Percentiles rank a stretch among this genome's conserved stretches.
Evolutionary conservation across 768 basidiomycete species (phyloP).

Genomic region (Daedaleopsis sinensis): DNA sequence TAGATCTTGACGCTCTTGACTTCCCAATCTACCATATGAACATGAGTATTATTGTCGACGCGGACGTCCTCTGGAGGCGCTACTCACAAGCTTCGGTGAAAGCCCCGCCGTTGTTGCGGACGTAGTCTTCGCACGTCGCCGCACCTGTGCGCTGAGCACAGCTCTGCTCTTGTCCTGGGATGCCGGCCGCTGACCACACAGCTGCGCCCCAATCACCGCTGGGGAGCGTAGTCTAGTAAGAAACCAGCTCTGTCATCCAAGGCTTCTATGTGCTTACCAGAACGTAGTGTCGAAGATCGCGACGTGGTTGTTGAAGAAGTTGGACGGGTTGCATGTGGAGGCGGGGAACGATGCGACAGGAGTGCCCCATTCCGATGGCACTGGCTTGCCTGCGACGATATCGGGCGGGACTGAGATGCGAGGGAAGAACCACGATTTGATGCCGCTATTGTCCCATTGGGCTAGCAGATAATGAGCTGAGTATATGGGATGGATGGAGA

Average conservation of each 20-base stretch:
- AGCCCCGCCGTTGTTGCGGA: constrained; percentile 69
- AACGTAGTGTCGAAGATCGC: constrained; percentile 87
- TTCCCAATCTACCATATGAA: constrained; percentile 68
- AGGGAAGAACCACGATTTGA: constrained; percentile 83
- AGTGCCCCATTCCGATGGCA: constrained; percentile 74
- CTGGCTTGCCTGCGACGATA: constrained; percentile 70
- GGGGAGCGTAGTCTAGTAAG: neutral
- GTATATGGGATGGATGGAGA: neutral
- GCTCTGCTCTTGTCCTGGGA: constrained; percentile 84
- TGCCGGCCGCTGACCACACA: constrained; percentile 73
- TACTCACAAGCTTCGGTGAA: constrained; percentile 80
- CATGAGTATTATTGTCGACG: constrained; percentile 4
- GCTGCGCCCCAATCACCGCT: constrained; percentile 90
- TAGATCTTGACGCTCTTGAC: constrained; percentile 76
- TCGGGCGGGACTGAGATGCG: constrained; percentile 75
- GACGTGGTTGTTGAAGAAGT: constrained; percentile 77
- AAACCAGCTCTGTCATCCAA: too few species aligned
- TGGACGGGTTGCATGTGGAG: constrained; percentile 69
- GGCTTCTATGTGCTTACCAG: constrained; percentile 52
- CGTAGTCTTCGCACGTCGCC: constrained; percentile 78
- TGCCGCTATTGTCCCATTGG: constrained; percentile 77
- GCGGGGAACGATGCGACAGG: constrained; percentile 84
- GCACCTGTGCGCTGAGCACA: constrained; percentile 85
- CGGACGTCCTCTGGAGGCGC: neutral
- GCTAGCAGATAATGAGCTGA: constrained; percentile 40